Percentiles rank a stretch among this genome's conserved stretches.
Evolutionary conservation across 768 basidiomycete genomes (phyloP).

Genomic region (Rhizopogon rudus): DNA sequence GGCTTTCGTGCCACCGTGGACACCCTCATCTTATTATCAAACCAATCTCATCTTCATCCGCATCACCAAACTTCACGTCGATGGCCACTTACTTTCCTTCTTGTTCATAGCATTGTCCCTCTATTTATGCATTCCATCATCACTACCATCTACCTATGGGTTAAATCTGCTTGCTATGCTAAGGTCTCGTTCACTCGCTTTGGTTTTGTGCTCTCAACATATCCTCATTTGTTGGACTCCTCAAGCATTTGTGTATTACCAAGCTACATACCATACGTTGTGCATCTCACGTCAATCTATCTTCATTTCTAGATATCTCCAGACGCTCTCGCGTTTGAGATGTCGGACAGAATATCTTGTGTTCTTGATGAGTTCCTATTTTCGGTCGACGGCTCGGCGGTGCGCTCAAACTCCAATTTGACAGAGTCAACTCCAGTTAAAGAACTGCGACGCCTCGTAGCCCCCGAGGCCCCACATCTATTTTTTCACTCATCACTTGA

Average conservation of each 20-base stretch:
- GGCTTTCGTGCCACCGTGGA: background rate
- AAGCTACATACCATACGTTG: background rate
- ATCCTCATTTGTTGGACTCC: slow-evolving; percentile 18
- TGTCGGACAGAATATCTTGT: background rate
- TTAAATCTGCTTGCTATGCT: slow-evolving; percentile 15
- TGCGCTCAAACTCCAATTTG: background rate
- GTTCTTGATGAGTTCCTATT: background rate
- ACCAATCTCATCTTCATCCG: background rate
- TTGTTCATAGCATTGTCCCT: slow-evolving; percentile 28
- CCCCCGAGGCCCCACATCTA: background rate
- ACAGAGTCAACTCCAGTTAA: background rate
- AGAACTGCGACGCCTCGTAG: no score
- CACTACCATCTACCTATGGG: slow-evolving; percentile 19
- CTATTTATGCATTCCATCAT: slow-evolving; percentile 28
- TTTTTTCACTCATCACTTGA: background rate
- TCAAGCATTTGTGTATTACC: slow-evolving; percentile 27
- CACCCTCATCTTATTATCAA: background rate
- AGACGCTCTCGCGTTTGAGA: background rate
- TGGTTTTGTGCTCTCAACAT: slow-evolving; percentile 23
- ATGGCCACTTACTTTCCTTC: slow-evolving; percentile 6
- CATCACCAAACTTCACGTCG: background rate
- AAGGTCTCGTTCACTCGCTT: slow-evolving; percentile 23
- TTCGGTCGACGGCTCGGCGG: background rate
- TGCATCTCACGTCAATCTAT: slow-evolving; percentile 5
- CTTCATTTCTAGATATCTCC: background rate